phyloP scores from a whole-genome alignment of 169 alveolate species.

The Eimeria acervulina region DNA sequence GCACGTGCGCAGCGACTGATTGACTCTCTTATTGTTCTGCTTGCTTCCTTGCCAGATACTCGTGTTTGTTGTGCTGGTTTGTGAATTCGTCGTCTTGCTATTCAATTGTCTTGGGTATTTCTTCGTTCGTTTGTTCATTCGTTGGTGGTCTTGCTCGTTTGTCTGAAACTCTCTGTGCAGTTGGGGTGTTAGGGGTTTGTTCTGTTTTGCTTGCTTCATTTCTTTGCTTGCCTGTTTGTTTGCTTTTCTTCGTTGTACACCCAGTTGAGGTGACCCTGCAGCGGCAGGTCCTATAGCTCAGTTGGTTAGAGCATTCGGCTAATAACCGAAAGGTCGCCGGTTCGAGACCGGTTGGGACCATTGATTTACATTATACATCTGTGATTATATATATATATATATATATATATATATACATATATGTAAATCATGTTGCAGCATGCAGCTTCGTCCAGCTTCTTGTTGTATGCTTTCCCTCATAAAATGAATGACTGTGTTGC shows the following conservation, averaged over 20 bases:
- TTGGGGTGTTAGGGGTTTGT: too few species aligned
- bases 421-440: not conserved
- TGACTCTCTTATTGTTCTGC: too few species aligned
- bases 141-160: too few species aligned
- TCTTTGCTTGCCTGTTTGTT: too few species aligned
- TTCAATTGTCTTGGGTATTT: too few species aligned
- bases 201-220: too few species aligned
- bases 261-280: not conserved
- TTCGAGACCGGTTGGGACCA: slow-evolving; percentile 11
- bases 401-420: too few species aligned
- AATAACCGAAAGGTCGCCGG: slow-evolving; percentile 16
- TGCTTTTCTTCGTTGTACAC: not conserved
- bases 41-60: too few species aligned
- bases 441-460: not conserved
- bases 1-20: not conserved
- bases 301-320: slow-evolving; percentile 15
- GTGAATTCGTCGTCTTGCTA: too few species aligned
- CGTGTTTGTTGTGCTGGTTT: too few species aligned
- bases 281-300: not conserved
- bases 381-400: not conserved
- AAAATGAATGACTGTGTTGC: not conserved
- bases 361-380: not conserved
- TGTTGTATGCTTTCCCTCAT: not conserved
- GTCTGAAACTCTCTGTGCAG: too few species aligned
- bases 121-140: too few species aligned